Evolutionary conservation across 2,329 filamentous ascomycete species (phyloP).

Genomic region (Cercospora sp.): DNA sequence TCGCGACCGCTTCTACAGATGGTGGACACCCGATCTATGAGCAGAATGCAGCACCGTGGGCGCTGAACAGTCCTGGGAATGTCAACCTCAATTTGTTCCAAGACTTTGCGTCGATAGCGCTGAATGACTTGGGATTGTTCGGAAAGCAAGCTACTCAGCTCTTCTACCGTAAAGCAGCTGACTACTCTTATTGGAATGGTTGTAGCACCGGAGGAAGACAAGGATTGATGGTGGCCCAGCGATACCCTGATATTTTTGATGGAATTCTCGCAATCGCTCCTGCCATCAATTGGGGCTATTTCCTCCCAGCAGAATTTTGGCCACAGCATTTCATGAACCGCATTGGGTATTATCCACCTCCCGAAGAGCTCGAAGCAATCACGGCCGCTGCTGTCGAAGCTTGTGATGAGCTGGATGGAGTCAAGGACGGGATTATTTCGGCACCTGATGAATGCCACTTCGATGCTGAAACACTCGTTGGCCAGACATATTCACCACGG

Average conservation of each 20-base stretch:
- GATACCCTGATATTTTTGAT: conserved; percentile 41
- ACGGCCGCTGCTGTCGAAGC: conserved; percentile 35
- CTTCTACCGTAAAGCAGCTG: conserved; percentile 37
- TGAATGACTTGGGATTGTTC: conserved; percentile 40
- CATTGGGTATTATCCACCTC: conserved; percentile 26
- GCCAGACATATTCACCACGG: conserved; percentile 39
- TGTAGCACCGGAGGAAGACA: conserved; percentile 44
- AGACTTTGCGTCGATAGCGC: conserved; percentile 37
- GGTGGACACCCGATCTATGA: conserved; percentile 27
- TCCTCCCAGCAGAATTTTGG: conserved; percentile 31
- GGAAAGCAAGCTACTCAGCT: conserved; percentile 33
- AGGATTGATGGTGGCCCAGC: conserved; percentile 41
- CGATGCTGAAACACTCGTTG: conserved; percentile 39
- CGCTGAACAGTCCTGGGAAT: conserved; percentile 34
- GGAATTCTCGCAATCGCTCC: conserved; percentile 43
- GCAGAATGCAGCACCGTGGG: conserved; percentile 26
- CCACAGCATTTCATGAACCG: conserved; percentile 35
- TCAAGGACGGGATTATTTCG: conserved; percentile 37
- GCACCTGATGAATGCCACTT: conserved; percentile 31
- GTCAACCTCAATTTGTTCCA: conserved; percentile 38
- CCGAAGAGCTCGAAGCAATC: conserved; percentile 40
- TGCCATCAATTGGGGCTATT: conserved; percentile 38
- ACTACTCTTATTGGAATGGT: conserved; percentile 42
- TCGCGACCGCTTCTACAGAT: conserved; percentile 34
- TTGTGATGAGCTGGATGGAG: conserved; percentile 41